Evolutionary conservation across 1,284 basidiomycete species (phyloP).

Genomic region (Trichosporon sp.): DNA sequence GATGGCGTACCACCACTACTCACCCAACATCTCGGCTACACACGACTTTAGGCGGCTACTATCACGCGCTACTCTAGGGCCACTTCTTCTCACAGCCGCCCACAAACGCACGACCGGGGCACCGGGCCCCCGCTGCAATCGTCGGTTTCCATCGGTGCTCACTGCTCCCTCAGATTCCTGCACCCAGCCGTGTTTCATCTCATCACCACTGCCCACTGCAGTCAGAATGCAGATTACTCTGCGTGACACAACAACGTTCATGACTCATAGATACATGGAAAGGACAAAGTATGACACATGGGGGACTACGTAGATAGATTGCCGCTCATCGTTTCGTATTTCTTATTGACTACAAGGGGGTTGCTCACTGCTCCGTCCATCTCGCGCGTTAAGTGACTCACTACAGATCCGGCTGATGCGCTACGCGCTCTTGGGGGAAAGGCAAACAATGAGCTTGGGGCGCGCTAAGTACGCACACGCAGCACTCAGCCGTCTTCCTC

Average conservation of each 20-base stretch:
- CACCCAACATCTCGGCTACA: conserved; percentile 2
- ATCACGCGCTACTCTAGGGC: not conserved
- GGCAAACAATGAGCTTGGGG: not conserved
- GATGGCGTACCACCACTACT: not conserved
- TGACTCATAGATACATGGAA: conserved; percentile 1
- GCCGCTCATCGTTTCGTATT: not conserved
- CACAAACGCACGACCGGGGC: not conserved
- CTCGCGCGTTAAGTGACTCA: not conserved
- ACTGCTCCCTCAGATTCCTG: not conserved
- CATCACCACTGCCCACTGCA: conserved; percentile 2
- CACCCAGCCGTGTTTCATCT: conserved; percentile 1
- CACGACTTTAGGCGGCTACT: not conserved
- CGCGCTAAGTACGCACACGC: not conserved
- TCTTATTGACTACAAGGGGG: not conserved
- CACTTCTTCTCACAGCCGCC: not conserved
- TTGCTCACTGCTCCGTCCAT: not conserved
- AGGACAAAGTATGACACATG: not conserved
- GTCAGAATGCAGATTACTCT: not conserved
- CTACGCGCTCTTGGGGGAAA: not conserved
- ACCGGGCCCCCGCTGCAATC: not conserved
- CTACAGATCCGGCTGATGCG: conserved; percentile 8
- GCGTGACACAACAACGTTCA: not conserved
- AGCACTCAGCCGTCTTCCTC: conserved; percentile 24
- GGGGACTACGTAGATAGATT: not conserved
- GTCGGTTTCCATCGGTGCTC: not conserved